Percentiles rank a stretch among this genome's conserved stretches.
Evolutionary conservation across 1,284 basidiomycete genomes (phyloP).

Genomic region (Amylostereum chailletii): DNA sequence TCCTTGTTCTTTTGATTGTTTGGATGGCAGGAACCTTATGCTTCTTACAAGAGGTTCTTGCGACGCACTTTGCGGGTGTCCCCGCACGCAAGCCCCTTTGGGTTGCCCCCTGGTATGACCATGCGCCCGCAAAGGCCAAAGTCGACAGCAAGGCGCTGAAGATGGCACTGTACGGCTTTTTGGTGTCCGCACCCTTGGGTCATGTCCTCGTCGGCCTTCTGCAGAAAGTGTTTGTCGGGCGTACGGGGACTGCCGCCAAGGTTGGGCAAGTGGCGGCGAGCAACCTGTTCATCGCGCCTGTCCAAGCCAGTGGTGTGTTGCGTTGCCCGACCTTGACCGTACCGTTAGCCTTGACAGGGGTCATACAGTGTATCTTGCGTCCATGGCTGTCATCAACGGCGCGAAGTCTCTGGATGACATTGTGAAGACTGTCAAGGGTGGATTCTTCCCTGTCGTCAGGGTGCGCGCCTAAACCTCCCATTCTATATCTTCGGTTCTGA

Average conservation of each 20-base stretch:
- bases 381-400: slow-evolving; percentile 82
- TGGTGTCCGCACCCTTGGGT: slow-evolving; percentile 77
- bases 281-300: slow-evolving; percentile 73
- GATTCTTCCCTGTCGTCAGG: slow-evolving; percentile 70
- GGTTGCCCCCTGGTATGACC: slow-evolving; percentile 42
- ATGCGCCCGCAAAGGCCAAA: slow-evolving; percentile 46
- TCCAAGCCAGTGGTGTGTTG: slow-evolving; percentile 60
- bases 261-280: slow-evolving; percentile 71
- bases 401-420: slow-evolving; percentile 63
- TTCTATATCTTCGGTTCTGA: slow-evolving; percentile 1
- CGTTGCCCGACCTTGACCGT: neutral
- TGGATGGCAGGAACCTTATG: slow-evolving; percentile 47
- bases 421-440: slow-evolving; percentile 60
- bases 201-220: slow-evolving; percentile 67
- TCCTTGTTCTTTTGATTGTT: neutral
- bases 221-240: slow-evolving; percentile 73
- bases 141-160: slow-evolving; percentile 63
- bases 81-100: slow-evolving; percentile 42
- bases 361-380: slow-evolving; percentile 48
- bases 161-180: slow-evolving; percentile 79
- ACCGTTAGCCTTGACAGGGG: neutral
- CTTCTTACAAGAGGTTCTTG: slow-evolving; percentile 77
- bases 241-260: slow-evolving; percentile 58
- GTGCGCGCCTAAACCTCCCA: slow-evolving; percentile 28
- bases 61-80: slow-evolving; percentile 57